phyloP scores from a whole-genome alignment of 768 basidiomycete genomes.

The Boletellus ananas region DNA sequence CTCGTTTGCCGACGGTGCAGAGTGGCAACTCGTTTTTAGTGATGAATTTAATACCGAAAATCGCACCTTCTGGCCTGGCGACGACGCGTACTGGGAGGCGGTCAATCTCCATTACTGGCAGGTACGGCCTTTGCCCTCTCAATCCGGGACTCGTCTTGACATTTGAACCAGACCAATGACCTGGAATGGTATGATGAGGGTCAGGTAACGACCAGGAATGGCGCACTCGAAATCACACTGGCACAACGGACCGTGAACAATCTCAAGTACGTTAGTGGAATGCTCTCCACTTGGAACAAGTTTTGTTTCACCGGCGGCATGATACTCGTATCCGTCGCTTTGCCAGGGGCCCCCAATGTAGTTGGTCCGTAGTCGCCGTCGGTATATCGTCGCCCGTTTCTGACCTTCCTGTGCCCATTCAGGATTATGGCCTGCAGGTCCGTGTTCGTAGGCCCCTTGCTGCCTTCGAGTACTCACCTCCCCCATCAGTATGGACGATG shows the following conservation, averaged over 20 bases:
- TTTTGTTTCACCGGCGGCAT: conserved; percentile 93
- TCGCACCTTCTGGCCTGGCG: conserved; percentile 72
- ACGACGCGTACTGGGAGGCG: conserved; percentile 90
- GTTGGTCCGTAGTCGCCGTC: conserved; percentile 28
- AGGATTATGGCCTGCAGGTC: conserved; percentile 71
- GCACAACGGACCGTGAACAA: conserved; percentile 62
- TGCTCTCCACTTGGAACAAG: conserved; percentile 80
- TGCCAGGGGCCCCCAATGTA: conserved; percentile 65
- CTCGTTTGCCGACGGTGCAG: conserved; percentile 50
- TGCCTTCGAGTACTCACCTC: conserved; percentile 11
- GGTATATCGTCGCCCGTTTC: neutral
- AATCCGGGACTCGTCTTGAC: conserved; percentile 1
- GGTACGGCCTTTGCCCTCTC: conserved; percentile 27
- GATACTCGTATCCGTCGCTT: conserved; percentile 60
- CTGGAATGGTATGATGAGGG: conserved; percentile 89
- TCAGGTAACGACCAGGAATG: conserved; percentile 68
- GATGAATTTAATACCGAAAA: conserved; percentile 85
- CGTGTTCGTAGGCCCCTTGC: neutral
- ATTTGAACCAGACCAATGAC: conserved; percentile 52
- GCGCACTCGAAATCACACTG: conserved; percentile 74
- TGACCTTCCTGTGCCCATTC: conserved; percentile 5
- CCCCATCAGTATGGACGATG: conserved; percentile 59
- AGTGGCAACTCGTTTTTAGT: conserved; percentile 72
- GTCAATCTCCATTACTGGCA: conserved; percentile 78
- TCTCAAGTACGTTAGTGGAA: conserved; percentile 67